phyloP scores from a whole-genome alignment of 2,329 filamentous ascomycete genomes.

The Orbilia oligospora region DNA sequence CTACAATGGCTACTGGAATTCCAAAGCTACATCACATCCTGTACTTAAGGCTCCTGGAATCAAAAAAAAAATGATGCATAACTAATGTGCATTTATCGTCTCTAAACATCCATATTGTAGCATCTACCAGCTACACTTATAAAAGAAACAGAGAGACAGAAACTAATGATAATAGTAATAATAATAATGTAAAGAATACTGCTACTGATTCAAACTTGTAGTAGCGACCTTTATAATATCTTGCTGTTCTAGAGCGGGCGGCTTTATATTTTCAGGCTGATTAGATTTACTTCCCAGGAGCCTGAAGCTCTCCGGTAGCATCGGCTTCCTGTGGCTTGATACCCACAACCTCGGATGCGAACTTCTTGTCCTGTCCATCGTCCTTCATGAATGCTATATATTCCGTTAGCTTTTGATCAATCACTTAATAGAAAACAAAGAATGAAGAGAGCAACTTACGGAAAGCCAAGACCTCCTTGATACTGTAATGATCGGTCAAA shows the following conservation, averaged over 20 bases:
- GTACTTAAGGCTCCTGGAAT: not conserved
- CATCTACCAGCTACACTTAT: too few species aligned
- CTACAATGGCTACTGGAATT: too few species aligned
- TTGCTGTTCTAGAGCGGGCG: not conserved
- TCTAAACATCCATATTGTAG: not conserved
- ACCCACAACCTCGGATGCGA: slow-evolving; percentile 65
- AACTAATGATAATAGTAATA: not conserved
- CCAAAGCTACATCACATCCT: not conserved
- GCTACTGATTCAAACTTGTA: not conserved
- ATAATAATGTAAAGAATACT: not conserved
- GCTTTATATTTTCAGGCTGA: not conserved
- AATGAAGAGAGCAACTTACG: slow-evolving; percentile 69
- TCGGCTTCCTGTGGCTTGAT: slow-evolving; percentile 61
- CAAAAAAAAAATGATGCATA: not conserved
- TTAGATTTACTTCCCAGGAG: slow-evolving; percentile 33
- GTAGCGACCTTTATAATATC: not conserved
- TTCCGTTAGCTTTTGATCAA: slow-evolving; percentile 7
- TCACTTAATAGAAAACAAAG: not conserved
- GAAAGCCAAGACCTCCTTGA: slow-evolving; percentile 96
- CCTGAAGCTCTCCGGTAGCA: slow-evolving; percentile 45
- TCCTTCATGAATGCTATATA: slow-evolving; percentile 87
- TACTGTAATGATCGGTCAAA: slow-evolving; percentile 93
- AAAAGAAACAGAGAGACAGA: not conserved
- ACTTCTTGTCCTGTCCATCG: slow-evolving; percentile 73
- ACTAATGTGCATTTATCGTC: too few species aligned